Percentiles rank a stretch among this genome's conserved stretches.
Evolutionary conservation across 331 rosid species (phyloP).

Genomic region (Stylosanthes scabra): DNA sequence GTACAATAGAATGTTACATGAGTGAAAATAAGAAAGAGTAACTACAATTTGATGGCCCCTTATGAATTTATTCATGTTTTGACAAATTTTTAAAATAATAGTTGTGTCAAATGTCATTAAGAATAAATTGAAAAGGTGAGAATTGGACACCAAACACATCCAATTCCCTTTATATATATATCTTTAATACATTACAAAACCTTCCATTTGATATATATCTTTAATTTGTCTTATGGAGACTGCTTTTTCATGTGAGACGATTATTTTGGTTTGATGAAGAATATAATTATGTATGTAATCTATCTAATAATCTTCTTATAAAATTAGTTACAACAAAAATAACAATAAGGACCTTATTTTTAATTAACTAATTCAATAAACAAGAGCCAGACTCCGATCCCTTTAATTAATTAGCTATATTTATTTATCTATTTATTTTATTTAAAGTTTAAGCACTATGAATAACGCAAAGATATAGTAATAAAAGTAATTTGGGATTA

Average conservation of each 20-base stretch:
- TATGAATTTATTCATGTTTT: too few species aligned
- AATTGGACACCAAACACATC: too few species aligned
- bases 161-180: too few species aligned
- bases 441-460: slow-evolving; percentile 3
- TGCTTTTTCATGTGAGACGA: slow-evolving; percentile 46
- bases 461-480: slow-evolving; percentile 38
- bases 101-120: too few species aligned
- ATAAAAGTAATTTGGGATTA: slow-evolving; percentile 32
- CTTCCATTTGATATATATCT: slow-evolving; percentile 44
- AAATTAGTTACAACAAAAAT: slow-evolving; percentile 25
- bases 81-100: too few species aligned
- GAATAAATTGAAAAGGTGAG: too few species aligned
- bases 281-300: slow-evolving; percentile 38
- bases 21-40: too few species aligned
- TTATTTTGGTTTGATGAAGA: slow-evolving; percentile 33
- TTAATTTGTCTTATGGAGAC: slow-evolving; percentile 40
- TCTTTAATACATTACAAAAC: too few species aligned
- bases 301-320: too few species aligned
- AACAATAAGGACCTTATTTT: slow-evolving; percentile 1
- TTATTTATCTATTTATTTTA: too few species aligned
- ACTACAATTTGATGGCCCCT: too few species aligned
- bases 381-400: slow-evolving; percentile 6
- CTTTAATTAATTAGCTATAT: background rate
- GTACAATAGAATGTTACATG: too few species aligned
- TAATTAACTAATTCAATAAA: slow-evolving; percentile 21